These are phyloP conservation scores for Eucalyptus regnans DNA, from an alignment of 345 rosid species.

Conservation along the genomic window DNA sequence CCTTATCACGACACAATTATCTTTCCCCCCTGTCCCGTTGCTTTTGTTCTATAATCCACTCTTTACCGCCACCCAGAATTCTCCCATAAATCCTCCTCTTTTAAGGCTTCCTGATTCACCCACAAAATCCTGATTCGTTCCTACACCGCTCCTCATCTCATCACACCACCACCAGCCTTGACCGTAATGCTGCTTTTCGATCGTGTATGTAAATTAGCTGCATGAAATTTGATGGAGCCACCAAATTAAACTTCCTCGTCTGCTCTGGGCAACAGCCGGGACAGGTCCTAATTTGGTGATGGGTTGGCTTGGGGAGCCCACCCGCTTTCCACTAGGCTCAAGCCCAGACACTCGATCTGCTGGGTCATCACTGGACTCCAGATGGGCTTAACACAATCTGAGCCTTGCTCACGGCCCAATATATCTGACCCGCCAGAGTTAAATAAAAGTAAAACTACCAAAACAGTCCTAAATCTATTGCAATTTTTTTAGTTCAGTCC, in stretches of 20 bases:
- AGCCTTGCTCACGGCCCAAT: not conserved
- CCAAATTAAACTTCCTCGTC: not conserved
- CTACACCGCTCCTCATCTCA: not conserved
- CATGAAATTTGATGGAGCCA: not conserved
- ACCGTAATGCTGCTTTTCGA: not conserved
- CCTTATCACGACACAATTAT: not conserved
- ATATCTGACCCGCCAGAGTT: not conserved
- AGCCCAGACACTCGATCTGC: not conserved
- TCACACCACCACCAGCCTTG: not conserved
- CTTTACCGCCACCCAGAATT: not conserved
- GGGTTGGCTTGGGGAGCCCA: not conserved
- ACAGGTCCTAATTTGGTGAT: not conserved
- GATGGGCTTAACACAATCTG: not conserved
- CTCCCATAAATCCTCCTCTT: not conserved
- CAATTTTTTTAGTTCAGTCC: too few species aligned
- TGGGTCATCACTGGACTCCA: not conserved
- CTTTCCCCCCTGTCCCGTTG: not conserved
- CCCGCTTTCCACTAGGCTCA: not conserved
- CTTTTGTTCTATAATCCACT: not conserved
- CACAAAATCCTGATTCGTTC: not conserved
- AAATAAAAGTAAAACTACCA: not conserved
- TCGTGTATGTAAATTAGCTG: not conserved
- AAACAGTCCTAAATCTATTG: not conserved
- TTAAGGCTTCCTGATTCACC: not conserved
- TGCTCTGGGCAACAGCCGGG: not conserved